These are phyloP conservation scores for Auriscalpium microsporum DNA, from an alignment of 768 basidiomycete species.

Conservation along the genomic window DNA sequence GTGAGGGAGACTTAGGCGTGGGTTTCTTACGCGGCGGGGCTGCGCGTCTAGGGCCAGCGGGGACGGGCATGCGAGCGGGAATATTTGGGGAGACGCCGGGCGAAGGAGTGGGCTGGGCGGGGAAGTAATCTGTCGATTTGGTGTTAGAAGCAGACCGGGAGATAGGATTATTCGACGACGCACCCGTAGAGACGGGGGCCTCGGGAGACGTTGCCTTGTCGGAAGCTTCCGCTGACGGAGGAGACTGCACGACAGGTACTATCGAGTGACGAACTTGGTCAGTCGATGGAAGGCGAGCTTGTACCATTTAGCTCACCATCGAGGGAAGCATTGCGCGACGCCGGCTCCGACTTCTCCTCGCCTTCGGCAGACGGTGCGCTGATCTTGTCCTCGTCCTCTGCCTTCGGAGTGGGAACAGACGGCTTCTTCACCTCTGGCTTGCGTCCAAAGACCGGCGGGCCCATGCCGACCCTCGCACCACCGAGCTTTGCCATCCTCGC, in stretches of 20 bases:
- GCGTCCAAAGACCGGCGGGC: slow-evolving; percentile 59
- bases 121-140: slow-evolving; percentile 3
- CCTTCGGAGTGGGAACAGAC: slow-evolving; percentile 13
- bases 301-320: neutral
- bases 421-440: slow-evolving; percentile 35
- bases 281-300: neutral
- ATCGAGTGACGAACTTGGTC: neutral
- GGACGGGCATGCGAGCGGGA: slow-evolving; percentile 23
- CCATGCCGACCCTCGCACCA: slow-evolving; percentile 77
- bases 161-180: neutral
- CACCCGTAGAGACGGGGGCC: neutral
- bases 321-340: neutral
- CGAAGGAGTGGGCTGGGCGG: neutral
- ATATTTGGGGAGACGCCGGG: neutral
- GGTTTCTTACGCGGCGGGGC: slow-evolving; percentile 25
- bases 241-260: neutral
- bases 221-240: neutral
- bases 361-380: slow-evolving; percentile 4
- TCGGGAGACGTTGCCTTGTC: neutral
- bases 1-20: neutral
- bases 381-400: slow-evolving; percentile 11
- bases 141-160: neutral
- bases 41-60: slow-evolving; percentile 29
- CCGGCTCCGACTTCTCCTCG: neutral
- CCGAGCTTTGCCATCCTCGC: slow-evolving; percentile 91